These are phyloP conservation scores for Paramecium primaurelia DNA, from an alignment of 73 alveolate species.

Conservation along the genomic window DNA sequence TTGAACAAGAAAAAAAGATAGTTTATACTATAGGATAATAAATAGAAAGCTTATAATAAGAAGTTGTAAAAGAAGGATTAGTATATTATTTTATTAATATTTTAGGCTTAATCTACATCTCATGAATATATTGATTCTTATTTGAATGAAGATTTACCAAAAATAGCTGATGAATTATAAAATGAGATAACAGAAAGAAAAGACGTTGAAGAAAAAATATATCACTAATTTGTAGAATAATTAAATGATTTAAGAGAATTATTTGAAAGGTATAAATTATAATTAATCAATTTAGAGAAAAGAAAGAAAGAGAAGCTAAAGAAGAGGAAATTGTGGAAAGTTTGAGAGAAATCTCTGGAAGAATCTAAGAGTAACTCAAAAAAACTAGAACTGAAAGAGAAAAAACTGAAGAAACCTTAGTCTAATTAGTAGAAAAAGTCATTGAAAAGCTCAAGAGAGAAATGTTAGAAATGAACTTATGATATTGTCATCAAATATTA, in stretches of 20 bases:
- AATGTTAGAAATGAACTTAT: slow-evolving; percentile 61
- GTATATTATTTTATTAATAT: background rate
- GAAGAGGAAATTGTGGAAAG: slow-evolving; percentile 60
- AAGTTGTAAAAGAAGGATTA: slow-evolving; percentile 41
- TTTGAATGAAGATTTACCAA: slow-evolving; percentile 59
- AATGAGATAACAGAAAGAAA: slow-evolving; percentile 58
- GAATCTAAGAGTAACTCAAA: slow-evolving; percentile 41
- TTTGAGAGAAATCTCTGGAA: slow-evolving; percentile 56
- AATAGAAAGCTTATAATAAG: slow-evolving; percentile 40
- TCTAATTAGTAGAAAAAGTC: slow-evolving; percentile 51
- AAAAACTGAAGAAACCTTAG: slow-evolving; percentile 55
- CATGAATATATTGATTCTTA: slow-evolving; percentile 62
- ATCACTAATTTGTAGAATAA: slow-evolving; percentile 50
- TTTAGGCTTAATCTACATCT: slow-evolving; percentile 49
- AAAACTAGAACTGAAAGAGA: slow-evolving; percentile 58
- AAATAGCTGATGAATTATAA: slow-evolving; percentile 57
- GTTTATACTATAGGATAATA: slow-evolving; percentile 55
- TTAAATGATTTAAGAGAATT: slow-evolving; percentile 50
- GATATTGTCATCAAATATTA: background rate
- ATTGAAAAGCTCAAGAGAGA: slow-evolving; percentile 60
- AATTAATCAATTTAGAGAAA: background rate
- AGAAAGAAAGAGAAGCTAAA: slow-evolving; percentile 61
- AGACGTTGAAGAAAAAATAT: slow-evolving; percentile 63
- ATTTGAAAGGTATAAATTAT: slow-evolving; percentile 40
- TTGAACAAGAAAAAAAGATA: slow-evolving; percentile 56